Base-by-base conservation (phyloP, 2,329 filamentous ascomycete species). In the Leptodontidium sp. region DNA sequence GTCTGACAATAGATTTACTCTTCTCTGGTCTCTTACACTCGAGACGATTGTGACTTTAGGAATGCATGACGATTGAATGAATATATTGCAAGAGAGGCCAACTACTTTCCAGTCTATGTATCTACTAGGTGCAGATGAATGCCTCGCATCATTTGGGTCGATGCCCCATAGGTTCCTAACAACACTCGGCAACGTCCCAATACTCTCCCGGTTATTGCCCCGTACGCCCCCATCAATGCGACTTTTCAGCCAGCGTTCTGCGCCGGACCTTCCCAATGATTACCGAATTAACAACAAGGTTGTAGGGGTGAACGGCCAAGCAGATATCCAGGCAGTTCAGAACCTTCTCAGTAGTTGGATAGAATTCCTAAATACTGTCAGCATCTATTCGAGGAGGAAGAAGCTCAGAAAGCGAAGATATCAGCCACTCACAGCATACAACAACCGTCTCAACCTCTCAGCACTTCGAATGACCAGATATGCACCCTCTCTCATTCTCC, bases 241-340 rank as follows among this genome's bases (percentile, higher is more conserved):
- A 21, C 1, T 24, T 17, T 29, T 26, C 47, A n/a, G n/a, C 26
- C 2, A 17, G 15, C 12, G 40, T 57, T 53, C 49, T 61, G 17
- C 43, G 38, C 65, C 29, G 75, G 3, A 77, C 76, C 21, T 68
- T 70, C 11, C 73, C 79, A 35, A 86, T 77, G 58, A 85, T 78
- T 1, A 85, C 80, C 7, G 83, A 85, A 70, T 87, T 86, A 3
- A 87, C 83, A 2, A 86, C 81, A 59, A 82, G 76, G 1, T 80
- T 82, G 73, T 82, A 84, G 1, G 85, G 85, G 73, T 86, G 83
- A 47, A 85, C 79, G 7, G 82, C 81, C 0, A 81, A 74, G 26
- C 82, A 77, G 0, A 82, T 74, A 61, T 85, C 81, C 21, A 84
- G 72, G 1, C 78, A 75, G 2, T 71, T 66, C 47, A 77, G 61